Conservation (phyloP, 345 rosid species). For the Brassica rapa region DNA sequence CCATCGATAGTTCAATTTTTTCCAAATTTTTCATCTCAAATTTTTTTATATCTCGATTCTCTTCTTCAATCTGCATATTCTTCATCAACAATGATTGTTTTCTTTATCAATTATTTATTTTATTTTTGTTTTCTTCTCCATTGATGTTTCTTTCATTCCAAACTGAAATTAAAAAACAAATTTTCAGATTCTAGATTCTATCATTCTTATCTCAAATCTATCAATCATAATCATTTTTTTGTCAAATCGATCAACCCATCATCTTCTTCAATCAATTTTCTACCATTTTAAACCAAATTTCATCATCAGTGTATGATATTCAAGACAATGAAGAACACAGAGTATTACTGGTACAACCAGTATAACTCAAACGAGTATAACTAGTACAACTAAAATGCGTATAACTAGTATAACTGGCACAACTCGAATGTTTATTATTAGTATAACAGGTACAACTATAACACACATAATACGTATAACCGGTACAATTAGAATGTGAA, state of each 20-base stretch:
- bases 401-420: too few species aligned
- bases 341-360: background rate
- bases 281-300: background rate
- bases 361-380: too few species aligned
- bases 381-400: background rate
- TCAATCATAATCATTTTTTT: background rate
- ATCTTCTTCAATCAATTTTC: background rate
- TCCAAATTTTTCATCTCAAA: background rate
- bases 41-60: background rate
- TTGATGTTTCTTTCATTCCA: too few species aligned
- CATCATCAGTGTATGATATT: background rate
- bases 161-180: too few species aligned
- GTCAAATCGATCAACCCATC: background rate
- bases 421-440: background rate
- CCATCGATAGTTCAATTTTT: background rate
- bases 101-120: too few species aligned
- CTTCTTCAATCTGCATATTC: background rate
- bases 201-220: too few species aligned
- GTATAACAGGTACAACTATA: background rate
- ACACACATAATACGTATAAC: too few species aligned
- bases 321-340: background rate
- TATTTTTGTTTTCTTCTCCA: too few species aligned
- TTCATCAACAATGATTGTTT: background rate
- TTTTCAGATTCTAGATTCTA: too few species aligned
- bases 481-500: background rate